A percentile compares a stretch with the other conserved stretches of the same genome.
Evolutionary conservation across 306 rosid species (phyloP).

Genomic region (Comarum palustre): DNA sequence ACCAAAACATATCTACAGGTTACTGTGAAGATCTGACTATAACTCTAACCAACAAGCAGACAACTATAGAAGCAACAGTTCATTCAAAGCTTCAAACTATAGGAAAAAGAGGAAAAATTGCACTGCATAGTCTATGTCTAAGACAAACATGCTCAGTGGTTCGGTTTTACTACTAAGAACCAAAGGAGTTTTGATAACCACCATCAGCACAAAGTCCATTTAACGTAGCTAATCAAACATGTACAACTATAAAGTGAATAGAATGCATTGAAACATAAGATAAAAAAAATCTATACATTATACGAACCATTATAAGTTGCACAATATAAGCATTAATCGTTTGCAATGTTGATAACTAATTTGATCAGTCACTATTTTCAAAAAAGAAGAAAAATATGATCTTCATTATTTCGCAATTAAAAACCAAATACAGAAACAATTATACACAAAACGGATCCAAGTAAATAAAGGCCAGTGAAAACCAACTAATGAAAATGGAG

Average conservation of each 20-base stretch:
- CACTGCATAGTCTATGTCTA: not conserved
- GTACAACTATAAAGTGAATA: not conserved
- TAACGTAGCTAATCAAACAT: not conserved
- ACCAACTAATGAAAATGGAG: not conserved
- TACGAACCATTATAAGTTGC: not conserved
- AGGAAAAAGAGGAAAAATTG: not conserved
- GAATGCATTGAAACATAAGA: not conserved
- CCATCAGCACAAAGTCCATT: not conserved
- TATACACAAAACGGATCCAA: not conserved
- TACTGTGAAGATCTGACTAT: not conserved
- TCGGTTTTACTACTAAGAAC: not conserved
- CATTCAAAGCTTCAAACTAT: not conserved
- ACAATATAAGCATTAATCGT: not conserved
- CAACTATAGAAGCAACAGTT: not conserved
- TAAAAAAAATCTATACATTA: not conserved
- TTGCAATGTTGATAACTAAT: not conserved
- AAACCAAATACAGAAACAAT: not conserved
- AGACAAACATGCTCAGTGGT: not conserved
- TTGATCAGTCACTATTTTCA: not conserved
- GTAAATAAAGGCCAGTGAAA: not conserved
- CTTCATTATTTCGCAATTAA: not conserved
- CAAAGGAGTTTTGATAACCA: not conserved
- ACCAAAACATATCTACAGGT: not conserved
- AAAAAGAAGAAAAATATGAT: not conserved
- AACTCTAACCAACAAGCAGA: not conserved